Base-by-base conservation (phyloP, 768 basidiomycete genomes). In the Gautieria morchelliformis region DNA sequence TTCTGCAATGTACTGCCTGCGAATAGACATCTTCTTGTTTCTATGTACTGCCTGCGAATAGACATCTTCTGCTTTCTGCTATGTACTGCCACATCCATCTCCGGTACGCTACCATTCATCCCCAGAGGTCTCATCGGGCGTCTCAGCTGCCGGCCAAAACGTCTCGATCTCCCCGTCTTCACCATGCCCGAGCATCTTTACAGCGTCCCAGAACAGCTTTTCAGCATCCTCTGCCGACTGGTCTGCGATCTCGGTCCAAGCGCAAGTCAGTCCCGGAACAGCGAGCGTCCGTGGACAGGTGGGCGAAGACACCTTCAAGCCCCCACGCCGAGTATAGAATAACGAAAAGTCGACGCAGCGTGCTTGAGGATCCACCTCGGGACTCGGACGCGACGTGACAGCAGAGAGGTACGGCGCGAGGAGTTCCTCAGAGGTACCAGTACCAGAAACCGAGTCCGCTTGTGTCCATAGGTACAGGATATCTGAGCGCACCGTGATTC, bases 341-440 rank as follows among this genome's bases (percentile, higher is more conserved):
- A 45, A 46, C 6, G 60, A 52, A 24, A 52, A 59, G 8, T 59
- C 58, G 17, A 50, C 24, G 30, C 61, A 48, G 55, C 1, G 30
- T 44, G n/a, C 47, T 46, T 33, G 61, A 33, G 1, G 59, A 47
- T 46, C 6, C 14, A 57, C 45, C n/a, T 58, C 41, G 30, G 33
- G 30, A 42, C n/a, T n/a, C n/a, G n/a, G n/a, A 63, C 62, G n/a
- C 37, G 67, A 61, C 17, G 84, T 69, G 1, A 78, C 65, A 1
- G 74, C 75, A 42, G 76, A 65, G 12, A 89, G 71, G 65, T 88
- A 90, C 5, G 86, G 85, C 52, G 63, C 68, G 8, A 83, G 71
- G 15, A 80, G 65, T 37, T 59, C 67, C 66, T 78, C 74, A 46
- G 75, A 71, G 48, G 59, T 44, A n/a, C n/a, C n/a, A n/a, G n/a